Percentiles rank a stretch among this genome's conserved stretches.
Conservation (phyloP, 2,329 filamentous ascomycete genomes). For the Penicillium sp. region DNA sequence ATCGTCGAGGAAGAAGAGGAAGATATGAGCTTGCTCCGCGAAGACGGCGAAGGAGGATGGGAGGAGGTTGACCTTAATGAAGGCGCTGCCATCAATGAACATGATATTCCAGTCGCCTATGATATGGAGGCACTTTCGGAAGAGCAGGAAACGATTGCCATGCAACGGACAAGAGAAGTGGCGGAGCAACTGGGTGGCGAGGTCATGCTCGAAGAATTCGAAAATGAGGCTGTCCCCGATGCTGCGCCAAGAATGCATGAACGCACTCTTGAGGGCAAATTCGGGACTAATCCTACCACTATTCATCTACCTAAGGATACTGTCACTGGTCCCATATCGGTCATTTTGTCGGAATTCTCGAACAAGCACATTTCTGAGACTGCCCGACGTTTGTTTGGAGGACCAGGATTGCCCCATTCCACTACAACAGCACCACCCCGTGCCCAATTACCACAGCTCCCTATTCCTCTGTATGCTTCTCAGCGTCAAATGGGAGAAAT, state of each 20-base stretch:
- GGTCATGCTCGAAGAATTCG: slow-evolving; percentile 46
- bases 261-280: slow-evolving; percentile 71
- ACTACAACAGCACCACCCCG: slow-evolving; percentile 63
- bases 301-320: slow-evolving; percentile 69
- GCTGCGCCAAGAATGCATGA: slow-evolving; percentile 65
- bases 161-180: slow-evolving; percentile 39
- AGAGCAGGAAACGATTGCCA: slow-evolving; percentile 32
- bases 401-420: slow-evolving; percentile 71
- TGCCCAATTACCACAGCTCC: slow-evolving; percentile 53
- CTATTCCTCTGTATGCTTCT: slow-evolving; percentile 57
- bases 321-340: slow-evolving; percentile 67
- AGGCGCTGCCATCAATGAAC: slow-evolving; percentile 13
- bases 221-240: slow-evolving; percentile 40
- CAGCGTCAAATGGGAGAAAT: slow-evolving; percentile 60
- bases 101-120: slow-evolving; percentile 29
- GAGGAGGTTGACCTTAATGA: slow-evolving; percentile 35
- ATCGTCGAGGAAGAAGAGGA: slow-evolving; percentile 29
- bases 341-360: slow-evolving; percentile 66
- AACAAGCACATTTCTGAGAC: slow-evolving; percentile 72
- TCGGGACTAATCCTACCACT: slow-evolving; percentile 70
- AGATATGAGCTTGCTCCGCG: slow-evolving; percentile 36
- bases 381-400: slow-evolving; percentile 74
- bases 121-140: slow-evolving; percentile 30
- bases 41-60: slow-evolving; percentile 40
- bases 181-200: slow-evolving; percentile 42